A percentile compares a stretch with the other conserved stretches of the same genome.
These are phyloP conservation scores for Cordyceps fumosorosea DNA, from an alignment of 2,329 filamentous ascomycete species.

Conservation along the genomic window DNA sequence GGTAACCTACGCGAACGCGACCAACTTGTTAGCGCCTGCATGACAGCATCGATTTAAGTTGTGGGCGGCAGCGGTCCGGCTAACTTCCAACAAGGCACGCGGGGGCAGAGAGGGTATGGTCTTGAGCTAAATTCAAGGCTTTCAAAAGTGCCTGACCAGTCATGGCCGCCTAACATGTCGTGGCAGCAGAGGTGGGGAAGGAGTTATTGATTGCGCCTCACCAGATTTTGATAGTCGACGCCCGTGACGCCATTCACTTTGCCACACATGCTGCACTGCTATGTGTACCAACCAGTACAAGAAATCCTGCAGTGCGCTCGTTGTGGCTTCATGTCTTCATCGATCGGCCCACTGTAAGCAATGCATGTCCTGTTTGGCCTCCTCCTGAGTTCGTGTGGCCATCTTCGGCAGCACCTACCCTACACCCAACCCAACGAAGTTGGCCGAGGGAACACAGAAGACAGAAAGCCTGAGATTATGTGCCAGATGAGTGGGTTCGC, in stretches of 20 bases:
- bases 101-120: no score
- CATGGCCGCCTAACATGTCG: no score
- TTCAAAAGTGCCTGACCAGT: no score
- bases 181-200: no score
- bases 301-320: background rate
- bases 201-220: background rate
- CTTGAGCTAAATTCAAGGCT: no score
- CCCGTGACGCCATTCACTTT: background rate
- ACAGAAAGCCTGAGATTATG: no score
- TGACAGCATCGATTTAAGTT: background rate
- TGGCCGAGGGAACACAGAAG: no score
- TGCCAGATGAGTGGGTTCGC: no score
- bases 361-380: background rate
- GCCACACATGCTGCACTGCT: background rate
- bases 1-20: background rate
- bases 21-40: background rate
- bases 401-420: background rate
- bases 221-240: background rate
- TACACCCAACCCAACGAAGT: background rate
- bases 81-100: background rate
- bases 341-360: background rate
- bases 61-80: background rate
- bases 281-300: no score
- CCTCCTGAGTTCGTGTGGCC: background rate
- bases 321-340: slow-evolving; percentile 1